These are phyloP conservation scores for Calonectria fujianensis DNA, from an alignment of 2,329 filamentous ascomycete genomes.

Conservation along the genomic window DNA sequence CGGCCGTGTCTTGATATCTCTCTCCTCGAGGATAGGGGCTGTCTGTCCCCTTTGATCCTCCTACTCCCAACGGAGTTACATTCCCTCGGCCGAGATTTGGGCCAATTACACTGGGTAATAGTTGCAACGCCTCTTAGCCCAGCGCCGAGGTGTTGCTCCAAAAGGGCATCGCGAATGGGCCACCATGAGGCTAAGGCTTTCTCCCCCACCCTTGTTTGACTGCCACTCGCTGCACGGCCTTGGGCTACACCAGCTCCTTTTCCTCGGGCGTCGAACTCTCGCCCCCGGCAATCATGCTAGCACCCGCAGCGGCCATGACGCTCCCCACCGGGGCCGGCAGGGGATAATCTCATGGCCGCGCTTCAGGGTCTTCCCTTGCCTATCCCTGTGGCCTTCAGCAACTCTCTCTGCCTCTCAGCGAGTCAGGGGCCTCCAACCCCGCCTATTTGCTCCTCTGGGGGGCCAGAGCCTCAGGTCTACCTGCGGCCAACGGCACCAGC, in stretches of 20 bases:
- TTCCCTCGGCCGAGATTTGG: slow-evolving; percentile 30
- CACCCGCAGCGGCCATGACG: slow-evolving; percentile 20
- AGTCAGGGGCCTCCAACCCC: slow-evolving; percentile 41
- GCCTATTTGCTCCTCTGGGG: slow-evolving; percentile 36
- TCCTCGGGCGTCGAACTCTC: slow-evolving; percentile 23
- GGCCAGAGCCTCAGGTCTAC: slow-evolving; percentile 54
- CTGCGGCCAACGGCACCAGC: slow-evolving; percentile 46
- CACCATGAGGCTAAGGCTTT: slow-evolving; percentile 13
- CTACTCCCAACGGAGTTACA: slow-evolving; percentile 9
- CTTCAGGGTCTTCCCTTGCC: slow-evolving; percentile 35
- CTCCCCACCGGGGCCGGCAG: slow-evolving; percentile 18
- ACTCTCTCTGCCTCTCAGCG: slow-evolving; percentile 23
- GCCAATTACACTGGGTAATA: slow-evolving; percentile 5
- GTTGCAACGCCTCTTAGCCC: slow-evolving; percentile 23
- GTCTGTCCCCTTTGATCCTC: slow-evolving; percentile 1
- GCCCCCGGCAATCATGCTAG: slow-evolving; percentile 14
- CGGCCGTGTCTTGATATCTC: background rate
- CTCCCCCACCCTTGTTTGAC: slow-evolving; percentile 3
- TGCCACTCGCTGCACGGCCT: background rate
- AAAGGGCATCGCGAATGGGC: slow-evolving; percentile 13
- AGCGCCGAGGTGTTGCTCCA: slow-evolving; percentile 19
- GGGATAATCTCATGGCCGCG: slow-evolving; percentile 10
- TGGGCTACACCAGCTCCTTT: slow-evolving; percentile 29
- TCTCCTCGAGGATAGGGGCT: slow-evolving; percentile 10
- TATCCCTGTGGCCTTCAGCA: background rate